Base-by-base conservation (phyloP, 2,329 filamentous ascomycete genomes). In the Cladosporium sp. region DNA sequence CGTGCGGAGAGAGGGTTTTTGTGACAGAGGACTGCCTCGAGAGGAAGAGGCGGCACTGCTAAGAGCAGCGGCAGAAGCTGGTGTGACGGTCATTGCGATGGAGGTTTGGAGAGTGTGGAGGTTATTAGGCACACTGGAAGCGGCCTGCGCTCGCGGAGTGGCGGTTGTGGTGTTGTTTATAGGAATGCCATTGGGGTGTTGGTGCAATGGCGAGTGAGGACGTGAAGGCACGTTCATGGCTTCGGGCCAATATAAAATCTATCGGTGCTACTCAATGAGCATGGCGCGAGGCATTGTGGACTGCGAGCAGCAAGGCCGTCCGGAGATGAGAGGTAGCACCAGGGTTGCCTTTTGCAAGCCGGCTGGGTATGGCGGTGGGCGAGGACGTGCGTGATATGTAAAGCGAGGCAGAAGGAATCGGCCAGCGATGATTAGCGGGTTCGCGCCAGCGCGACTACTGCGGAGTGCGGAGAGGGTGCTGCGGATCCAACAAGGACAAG, bases 1-100 rank as follows among this genome's bases (percentile, higher is more conserved):
- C 28, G 62, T 64, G 66, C 40, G 64, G 62, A 65, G 63, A 67
- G 35, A 69, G 68, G 26, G 68, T 37, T 66, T 66, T 21, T 77
- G 74, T 29, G 76, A 75, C 29, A 76, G 72, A 21, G 79, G 80
- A 67, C 78, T 81, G 72, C 72, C 75, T 59, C 79, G 74, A 52
- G 66, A 67, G 29, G 72, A 72, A 35, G 78, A 75, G 65, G 74
- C 72, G 52, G 77, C 72, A 31, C 76, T 79, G 62, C 56, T 65
- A 28, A 61, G 33, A 69, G 66, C 76, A 68, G 78, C 66, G 58
- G 68, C 66, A 26, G 72, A 70, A 21, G 72, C 68, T 21, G 71
- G 70, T 18, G 70, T 72, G 35, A 70, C 60, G 23, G 71, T 70
- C 69, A 73, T 71, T 49, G 64, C 62, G 23, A 65, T 31, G 21